These are phyloP conservation scores for Leccinum pachyderme DNA, from an alignment of 1,284 basidiomycete species.

Conservation along the genomic window DNA sequence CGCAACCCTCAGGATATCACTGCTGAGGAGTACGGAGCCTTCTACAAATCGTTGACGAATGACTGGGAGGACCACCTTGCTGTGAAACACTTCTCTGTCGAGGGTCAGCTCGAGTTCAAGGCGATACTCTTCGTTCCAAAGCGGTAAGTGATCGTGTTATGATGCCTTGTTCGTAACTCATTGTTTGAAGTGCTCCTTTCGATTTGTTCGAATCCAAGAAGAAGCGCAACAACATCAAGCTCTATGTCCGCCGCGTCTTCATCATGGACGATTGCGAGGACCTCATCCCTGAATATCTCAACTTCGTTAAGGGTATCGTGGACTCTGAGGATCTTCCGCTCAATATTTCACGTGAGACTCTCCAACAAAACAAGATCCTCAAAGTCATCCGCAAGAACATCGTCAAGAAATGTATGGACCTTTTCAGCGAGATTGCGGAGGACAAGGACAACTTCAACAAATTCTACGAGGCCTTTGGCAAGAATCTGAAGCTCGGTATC, in stretches of 20 bases:
- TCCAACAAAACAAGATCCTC: slow-evolving; percentile 99
- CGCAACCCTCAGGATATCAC: slow-evolving; percentile 95
- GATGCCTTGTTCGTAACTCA: slow-evolving; percentile 3
- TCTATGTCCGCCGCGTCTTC: slow-evolving; percentile 99
- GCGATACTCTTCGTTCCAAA: slow-evolving; percentile 97
- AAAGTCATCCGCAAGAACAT: slow-evolving; percentile 99
- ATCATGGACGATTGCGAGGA: slow-evolving; percentile 99
- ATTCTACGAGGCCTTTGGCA: slow-evolving; percentile 96
- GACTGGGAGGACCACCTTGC: slow-evolving; percentile 99
- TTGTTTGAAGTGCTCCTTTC: slow-evolving; percentile 77
- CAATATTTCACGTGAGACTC: slow-evolving; percentile 99
- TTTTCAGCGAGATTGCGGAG: slow-evolving; percentile 96
- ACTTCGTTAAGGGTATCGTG: slow-evolving; percentile 99
- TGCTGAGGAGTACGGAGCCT: slow-evolving; percentile 89
- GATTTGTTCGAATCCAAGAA: slow-evolving; percentile 99
- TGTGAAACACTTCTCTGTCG: slow-evolving; percentile 99
- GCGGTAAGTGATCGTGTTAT: slow-evolving; percentile 55
- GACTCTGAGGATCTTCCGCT: slow-evolving; percentile 99
- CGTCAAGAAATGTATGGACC: slow-evolving; percentile 97
- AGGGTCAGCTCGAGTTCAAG: slow-evolving; percentile 99
- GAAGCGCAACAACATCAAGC: slow-evolving; percentile 99
- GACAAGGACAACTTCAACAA: slow-evolving; percentile 99
- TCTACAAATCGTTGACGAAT: slow-evolving; percentile 99
- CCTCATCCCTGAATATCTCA: slow-evolving; percentile 99
- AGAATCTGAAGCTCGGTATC: slow-evolving; percentile 99